Conservation (phyloP, 2,329 filamentous ascomycete genomes). For the Eutypella sp. region DNA sequence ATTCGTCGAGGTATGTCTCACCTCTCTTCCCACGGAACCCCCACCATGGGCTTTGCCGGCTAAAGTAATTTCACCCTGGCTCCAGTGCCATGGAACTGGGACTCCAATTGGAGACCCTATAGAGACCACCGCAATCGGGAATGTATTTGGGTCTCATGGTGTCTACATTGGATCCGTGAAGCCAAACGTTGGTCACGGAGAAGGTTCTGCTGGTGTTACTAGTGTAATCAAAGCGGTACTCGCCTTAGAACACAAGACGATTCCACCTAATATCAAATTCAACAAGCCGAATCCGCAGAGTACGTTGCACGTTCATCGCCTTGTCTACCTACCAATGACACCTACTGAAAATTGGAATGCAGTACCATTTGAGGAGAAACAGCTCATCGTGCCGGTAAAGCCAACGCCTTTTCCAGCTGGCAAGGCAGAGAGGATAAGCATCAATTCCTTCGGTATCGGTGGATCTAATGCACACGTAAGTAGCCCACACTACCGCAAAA, state of each 20-base stretch:
- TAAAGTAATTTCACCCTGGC: slow-evolving; percentile 1
- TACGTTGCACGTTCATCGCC: slow-evolving; percentile 4
- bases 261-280: slow-evolving; percentile 23
- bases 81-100: slow-evolving; percentile 30
- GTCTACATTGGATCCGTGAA: slow-evolving; percentile 18
- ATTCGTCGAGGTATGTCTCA: slow-evolving; percentile 19
- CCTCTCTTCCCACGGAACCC: neutral
- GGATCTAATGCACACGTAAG: slow-evolving; percentile 22
- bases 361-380: slow-evolving; percentile 15
- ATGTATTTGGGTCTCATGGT: slow-evolving; percentile 15
- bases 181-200: slow-evolving; percentile 22
- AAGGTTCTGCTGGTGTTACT: slow-evolving; percentile 21
- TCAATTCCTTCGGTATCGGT: slow-evolving; percentile 32
- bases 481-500: too few species aligned
- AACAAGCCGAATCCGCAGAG: slow-evolving; percentile 17
- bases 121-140: slow-evolving; percentile 25
- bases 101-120: slow-evolving; percentile 30
- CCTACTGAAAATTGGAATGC: neutral
- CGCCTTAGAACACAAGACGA: slow-evolving; percentile 21
- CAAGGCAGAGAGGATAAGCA: slow-evolving; percentile 18
- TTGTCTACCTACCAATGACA: neutral
- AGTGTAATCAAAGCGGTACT: slow-evolving; percentile 26
- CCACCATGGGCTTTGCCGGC: neutral
- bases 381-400: slow-evolving; percentile 14
- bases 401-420: slow-evolving; percentile 13